Percentiles rank a stretch among this genome's conserved stretches.
These are phyloP conservation scores for Thymus quinquecostatus DNA, from an alignment of 257 asterid genomes.

Conservation along the genomic window DNA sequence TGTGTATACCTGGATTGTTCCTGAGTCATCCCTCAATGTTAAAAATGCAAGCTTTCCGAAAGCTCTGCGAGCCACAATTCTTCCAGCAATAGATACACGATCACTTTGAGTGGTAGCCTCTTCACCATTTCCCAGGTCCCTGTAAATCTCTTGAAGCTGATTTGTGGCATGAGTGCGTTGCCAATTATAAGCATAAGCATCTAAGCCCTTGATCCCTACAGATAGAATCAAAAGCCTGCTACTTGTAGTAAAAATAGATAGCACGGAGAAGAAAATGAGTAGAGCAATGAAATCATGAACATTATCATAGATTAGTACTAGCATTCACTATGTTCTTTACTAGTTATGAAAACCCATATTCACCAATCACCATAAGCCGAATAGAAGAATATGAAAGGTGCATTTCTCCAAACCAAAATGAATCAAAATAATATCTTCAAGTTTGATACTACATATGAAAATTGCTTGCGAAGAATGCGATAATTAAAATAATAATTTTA, in stretches of 20 bases:
- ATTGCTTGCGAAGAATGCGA: too few species aligned
- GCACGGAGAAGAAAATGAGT: neutral
- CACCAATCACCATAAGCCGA: neutral
- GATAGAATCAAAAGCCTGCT: conserved; percentile 19
- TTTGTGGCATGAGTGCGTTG: conserved; percentile 78
- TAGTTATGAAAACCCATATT: neutral
- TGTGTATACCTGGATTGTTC: conserved; percentile 78
- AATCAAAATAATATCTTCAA: neutral
- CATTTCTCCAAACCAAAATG: neutral
- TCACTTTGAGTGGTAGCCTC: conserved; percentile 61
- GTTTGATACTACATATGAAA: neutral
- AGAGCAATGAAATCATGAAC: neutral
- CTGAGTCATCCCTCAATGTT: conserved; percentile 93
- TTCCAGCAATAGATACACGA: conserved; percentile 82
- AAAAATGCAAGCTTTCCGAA: conserved; percentile 96
- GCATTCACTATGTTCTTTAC: neutral
- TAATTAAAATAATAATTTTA: too few species aligned
- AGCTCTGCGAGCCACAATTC: conserved; percentile 91
- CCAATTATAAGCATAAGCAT: conserved; percentile 95
- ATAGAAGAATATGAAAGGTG: neutral
- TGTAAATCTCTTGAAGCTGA: conserved; percentile 80
- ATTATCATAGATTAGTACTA: neutral
- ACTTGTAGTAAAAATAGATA: neutral
- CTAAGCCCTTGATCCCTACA: conserved; percentile 80
- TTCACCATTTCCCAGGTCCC: conserved; percentile 77